phyloP scores from a whole-genome alignment of 768 basidiomycete genomes.

The Chalciporus pseudorubinellus region DNA sequence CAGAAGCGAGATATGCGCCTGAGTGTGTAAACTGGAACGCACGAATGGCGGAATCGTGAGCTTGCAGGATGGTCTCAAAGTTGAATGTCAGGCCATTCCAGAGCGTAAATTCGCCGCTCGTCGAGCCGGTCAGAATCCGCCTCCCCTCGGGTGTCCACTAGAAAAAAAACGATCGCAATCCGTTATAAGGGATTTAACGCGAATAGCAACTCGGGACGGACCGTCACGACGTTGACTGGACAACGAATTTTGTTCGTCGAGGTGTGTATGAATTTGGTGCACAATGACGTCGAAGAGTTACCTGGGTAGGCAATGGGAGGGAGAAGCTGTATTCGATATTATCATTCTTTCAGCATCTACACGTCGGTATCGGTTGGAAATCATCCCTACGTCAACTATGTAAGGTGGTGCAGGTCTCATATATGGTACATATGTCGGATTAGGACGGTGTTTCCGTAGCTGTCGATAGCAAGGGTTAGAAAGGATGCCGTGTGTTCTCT shows the following conservation, averaged over 20 bases:
- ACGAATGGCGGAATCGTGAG: constrained; percentile 93
- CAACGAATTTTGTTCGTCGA: constrained; percentile 98
- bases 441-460: constrained; percentile 78
- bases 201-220: constrained; percentile 41
- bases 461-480: constrained; percentile 25
- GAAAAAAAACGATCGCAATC: neutral
- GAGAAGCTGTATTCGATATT: constrained; percentile 62
- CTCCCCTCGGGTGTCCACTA: constrained; percentile 98
- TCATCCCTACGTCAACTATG: constrained; percentile 74
- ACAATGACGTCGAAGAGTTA: constrained; percentile 90
- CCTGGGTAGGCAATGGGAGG: constrained; percentile 90
- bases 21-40: constrained; percentile 88
- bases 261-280: constrained; percentile 96
- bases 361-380: constrained; percentile 12
- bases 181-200: neutral
- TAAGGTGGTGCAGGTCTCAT: constrained; percentile 85
- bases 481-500: neutral
- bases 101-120: constrained; percentile 95
- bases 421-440: constrained; percentile 68
- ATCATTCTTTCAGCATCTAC: constrained; percentile 27
- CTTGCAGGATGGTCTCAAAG: constrained; percentile 99
- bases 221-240: constrained; percentile 93
- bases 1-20: constrained; percentile 88
- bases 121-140: constrained; percentile 92
- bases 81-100: constrained; percentile 99